Evolutionary conservation across 208 protist genomes (phyloP).

Genomic region (Leptomonas pyrrhocoris): DNA sequence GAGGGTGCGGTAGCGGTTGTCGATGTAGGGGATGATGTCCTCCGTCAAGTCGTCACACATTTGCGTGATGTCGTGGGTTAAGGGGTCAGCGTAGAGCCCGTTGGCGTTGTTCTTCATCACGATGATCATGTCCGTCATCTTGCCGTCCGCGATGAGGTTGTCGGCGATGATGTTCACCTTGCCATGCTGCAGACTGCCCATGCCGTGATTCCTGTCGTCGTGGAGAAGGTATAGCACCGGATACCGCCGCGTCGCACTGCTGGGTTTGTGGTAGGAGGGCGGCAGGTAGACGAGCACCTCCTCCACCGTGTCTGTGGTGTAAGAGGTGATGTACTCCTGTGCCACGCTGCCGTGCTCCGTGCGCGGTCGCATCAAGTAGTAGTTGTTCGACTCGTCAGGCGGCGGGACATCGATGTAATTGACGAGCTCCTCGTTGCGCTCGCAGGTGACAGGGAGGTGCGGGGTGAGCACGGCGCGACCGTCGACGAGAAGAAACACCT

Average conservation of each 20-base stretch:
- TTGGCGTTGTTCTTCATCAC: conserved; percentile 32
- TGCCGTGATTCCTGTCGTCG: conserved; percentile 31
- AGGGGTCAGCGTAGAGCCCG: too few relatives aligned
- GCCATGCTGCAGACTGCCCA: conserved; percentile 30
- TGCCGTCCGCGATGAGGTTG: conserved; percentile 37
- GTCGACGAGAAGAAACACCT: conserved; percentile 36
- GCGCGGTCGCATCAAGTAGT: conserved; percentile 15
- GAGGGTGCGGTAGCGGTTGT: conserved; percentile 34
- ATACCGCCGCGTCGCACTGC: conserved; percentile 29
- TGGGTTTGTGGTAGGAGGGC: conserved; percentile 32
- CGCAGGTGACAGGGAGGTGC: conserved; percentile 30
- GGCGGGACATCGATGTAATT: conserved; percentile 51
- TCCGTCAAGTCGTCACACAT: conserved; percentile 15
- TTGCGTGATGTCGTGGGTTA: too few relatives aligned
- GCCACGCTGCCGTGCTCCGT: conserved; percentile 30
- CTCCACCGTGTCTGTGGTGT: conserved; percentile 26
- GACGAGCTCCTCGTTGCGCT: conserved; percentile 16
- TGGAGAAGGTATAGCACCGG: conserved; percentile 49
- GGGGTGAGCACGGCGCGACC: conserved; percentile 35
- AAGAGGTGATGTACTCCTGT: conserved; percentile 26
- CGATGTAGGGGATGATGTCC: conserved; percentile 42
- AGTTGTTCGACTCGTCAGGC: background rate
- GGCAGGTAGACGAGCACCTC: conserved; percentile 44
- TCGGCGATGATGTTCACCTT: conserved; percentile 51
- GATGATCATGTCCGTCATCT: conserved; percentile 30